Evolutionary conservation across 1,139 yeast genomes (phyloP).

Genomic region (Candida sojae): DNA sequence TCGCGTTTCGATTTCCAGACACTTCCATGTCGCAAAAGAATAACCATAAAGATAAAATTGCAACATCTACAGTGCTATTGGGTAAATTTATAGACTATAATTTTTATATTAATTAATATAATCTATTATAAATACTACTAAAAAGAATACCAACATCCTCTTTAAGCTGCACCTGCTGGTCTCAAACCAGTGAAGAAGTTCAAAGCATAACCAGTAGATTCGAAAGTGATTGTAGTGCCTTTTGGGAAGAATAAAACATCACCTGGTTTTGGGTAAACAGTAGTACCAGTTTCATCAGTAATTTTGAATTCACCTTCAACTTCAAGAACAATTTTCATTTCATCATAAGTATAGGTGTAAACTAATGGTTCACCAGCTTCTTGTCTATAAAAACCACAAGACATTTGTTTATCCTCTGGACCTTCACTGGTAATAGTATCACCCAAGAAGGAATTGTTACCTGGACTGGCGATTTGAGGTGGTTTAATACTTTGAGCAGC

Average conservation of each 20-base stretch:
- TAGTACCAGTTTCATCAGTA: constrained; percentile 62
- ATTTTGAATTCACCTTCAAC: constrained; percentile 64
- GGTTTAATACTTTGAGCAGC: constrained; percentile 58
- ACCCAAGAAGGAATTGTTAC: constrained; percentile 67
- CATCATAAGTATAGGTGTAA: constrained; percentile 65
- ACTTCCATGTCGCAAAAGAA: neutral
- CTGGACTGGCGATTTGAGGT: constrained; percentile 57
- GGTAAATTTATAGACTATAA: too few relatives aligned
- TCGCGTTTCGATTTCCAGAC: neutral
- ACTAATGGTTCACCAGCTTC: constrained; percentile 67
- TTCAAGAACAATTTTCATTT: constrained; percentile 68
- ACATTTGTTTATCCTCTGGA: constrained; percentile 56
- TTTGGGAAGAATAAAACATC: constrained; percentile 69
- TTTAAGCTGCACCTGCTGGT: constrained; percentile 36
- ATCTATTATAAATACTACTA: too few relatives aligned
- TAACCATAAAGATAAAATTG: too few relatives aligned
- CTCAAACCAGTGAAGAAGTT: constrained; percentile 70
- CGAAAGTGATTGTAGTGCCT: constrained; percentile 68
- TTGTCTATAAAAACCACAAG: constrained; percentile 69
- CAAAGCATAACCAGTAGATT: constrained; percentile 64
- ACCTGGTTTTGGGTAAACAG: constrained; percentile 59
- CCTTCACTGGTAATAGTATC: constrained; percentile 62
- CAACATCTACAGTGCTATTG: too few relatives aligned
- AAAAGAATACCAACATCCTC: too few relatives aligned
- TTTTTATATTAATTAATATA: too few relatives aligned